Conservation (phyloP, 73 alveolate species). For the Blepharisma japonicum region DNA sequence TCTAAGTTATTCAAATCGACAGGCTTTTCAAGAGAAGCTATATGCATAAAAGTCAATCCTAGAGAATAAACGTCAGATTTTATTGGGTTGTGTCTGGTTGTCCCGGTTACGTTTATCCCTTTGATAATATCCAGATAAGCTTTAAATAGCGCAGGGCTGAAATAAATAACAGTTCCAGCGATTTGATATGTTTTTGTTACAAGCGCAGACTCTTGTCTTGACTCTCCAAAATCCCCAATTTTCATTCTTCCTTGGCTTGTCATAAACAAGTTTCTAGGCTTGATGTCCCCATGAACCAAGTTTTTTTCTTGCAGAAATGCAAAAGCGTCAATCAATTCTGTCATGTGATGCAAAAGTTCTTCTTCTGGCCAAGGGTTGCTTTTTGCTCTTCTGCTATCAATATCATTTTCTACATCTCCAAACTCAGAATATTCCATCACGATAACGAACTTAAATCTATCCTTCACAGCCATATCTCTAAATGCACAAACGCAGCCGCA, state of each 20-base stretch:
- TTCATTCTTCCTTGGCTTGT: constrained; percentile 23
- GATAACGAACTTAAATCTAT: background rate
- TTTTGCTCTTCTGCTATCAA: background rate
- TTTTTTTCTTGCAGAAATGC: constrained; percentile 7
- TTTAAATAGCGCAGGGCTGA: constrained; percentile 10
- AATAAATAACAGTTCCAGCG: constrained; percentile 19
- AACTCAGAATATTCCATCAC: constrained; percentile 27
- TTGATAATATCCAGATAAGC: constrained; percentile 24
- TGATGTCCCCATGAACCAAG: constrained; percentile 27
- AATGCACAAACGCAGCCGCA: constrained; percentile 7
- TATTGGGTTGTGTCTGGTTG: constrained; percentile 3
- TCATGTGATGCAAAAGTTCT: constrained; percentile 4
- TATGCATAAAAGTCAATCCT: constrained; percentile 18
- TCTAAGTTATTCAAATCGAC: constrained; percentile 7
- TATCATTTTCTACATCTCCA: constrained; percentile 1
- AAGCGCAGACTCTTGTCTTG: constrained; percentile 5
- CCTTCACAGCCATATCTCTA: background rate
- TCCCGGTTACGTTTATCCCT: constrained; percentile 6
- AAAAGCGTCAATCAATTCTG: constrained; percentile 25
- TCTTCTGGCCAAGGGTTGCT: constrained; percentile 17
- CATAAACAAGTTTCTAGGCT: constrained; percentile 26
- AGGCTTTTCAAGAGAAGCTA: constrained; percentile 13
- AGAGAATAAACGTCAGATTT: constrained; percentile 25
- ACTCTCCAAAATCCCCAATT: constrained; percentile 34
- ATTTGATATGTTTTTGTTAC: constrained; percentile 26